Evolutionary conservation across 331 rosid species (phyloP), one percentile per base, ranked within the genome.

Genomic region (Phaseolus coccineus): DNA sequence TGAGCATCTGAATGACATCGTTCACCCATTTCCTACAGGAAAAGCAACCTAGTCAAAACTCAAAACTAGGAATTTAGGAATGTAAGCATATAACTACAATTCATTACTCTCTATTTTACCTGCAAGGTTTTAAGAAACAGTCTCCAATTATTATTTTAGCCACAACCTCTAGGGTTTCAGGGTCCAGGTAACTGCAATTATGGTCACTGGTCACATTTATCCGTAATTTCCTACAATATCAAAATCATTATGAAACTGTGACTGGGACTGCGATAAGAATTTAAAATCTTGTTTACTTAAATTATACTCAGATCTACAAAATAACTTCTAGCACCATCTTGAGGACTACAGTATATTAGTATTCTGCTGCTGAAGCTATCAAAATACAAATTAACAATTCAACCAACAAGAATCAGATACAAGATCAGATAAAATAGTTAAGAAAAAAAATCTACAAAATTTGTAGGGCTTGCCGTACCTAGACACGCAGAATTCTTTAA

Each of bases 11-110:
- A 67, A 68, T 57, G 66, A 25, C 58, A 25, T 10, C 35, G 72
- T 14, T 57, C 80, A 46, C 57, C 66, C 84, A 81, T 81, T 74
- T 47, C 81, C 84, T 81, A 56, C 6, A 58, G 37, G 47, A 42
- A 66, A 73, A 67, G 10, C 48, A 68, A 47, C 47, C 1, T 19
- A 8, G 51, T 57, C 33, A 74, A 57, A 64, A 31, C 27, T 46
- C 25, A 14, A 70, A 71, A 50, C 22, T 11, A 44, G n/a, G 46
- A 55, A 65, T 22, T 57, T 28, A 37, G 73, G 16, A 61, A 42
- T 52, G 9, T 37, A 11, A 31, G 80, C 64, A 31, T 44, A 12
- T 30, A 30, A 65, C 33, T 74, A 33, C 37, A 57, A 67, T 15
- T 8, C 14, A 40, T 44, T 22, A 46, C 10, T 55, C 31, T 19